Base-by-base conservation (phyloP, 345 rosid species). In the Stellera chamaejasme region DNA sequence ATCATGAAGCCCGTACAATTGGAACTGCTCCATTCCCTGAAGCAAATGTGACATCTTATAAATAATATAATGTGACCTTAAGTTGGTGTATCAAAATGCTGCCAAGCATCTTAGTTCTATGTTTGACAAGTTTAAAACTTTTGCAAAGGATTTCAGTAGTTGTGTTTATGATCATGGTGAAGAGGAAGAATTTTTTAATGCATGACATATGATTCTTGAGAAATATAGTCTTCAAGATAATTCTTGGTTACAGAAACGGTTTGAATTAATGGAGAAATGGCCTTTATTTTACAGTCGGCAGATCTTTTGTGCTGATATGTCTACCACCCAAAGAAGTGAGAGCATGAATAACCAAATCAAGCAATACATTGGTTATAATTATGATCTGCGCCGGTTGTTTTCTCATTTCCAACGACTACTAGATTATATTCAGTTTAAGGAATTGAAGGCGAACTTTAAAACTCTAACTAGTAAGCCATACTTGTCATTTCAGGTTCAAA, bases 111-210 rank as follows among this genome's bases (percentile, higher is more conserved):
- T 50, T 6, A 50, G 53, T 15, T 8, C 1, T 7, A 2, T 50
- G 12, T 50, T 50, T 50, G 13, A 50, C 10, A n/a, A n/a, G 13
- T 50, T n/a, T 6, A 50, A 23, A 2, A 10, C 15, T 6, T 50
- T 45, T 58, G 61, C 36, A 25, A 7, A 46, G 12, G 52, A 58
- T 58, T 58, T 58, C 26, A 58, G 52, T 23, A 5, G 28, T 1
- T 26, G 41, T 46, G 61, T 58, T 8, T 45, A 45, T 44, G 61
- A 58, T 27, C 39, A 46, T 58, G 52, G 44, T 12, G 61, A 58
- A 6, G 51, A 58, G 42, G 52, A 7, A 5, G 42, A 56, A 14
- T 56, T n/a, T 41, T 1, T 42, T 1, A 2, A 2, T 6, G 45
- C 23, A n/a, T 55, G 26, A 48, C 8, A 16, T 19, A 41, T 5